phyloP scores from a whole-genome alignment of 2,329 filamentous ascomycete genomes.

The Fusarium sp. region DNA sequence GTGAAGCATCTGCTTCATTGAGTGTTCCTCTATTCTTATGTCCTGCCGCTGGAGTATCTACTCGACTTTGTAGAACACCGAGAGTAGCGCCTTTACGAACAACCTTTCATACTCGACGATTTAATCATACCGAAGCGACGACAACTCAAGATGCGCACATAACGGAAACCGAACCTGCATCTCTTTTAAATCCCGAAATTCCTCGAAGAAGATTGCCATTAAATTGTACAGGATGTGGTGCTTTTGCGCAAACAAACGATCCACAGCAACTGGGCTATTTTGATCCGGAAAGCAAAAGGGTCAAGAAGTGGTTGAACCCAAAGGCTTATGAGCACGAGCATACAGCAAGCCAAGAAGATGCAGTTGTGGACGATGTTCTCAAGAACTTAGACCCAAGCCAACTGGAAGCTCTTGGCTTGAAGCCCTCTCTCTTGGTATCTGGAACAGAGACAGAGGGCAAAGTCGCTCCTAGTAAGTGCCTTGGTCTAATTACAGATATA shows the following conservation, averaged over 20 bases:
- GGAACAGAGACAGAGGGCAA: slow-evolving; percentile 47
- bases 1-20: slow-evolving; percentile 55
- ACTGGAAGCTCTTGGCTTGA: slow-evolving; percentile 64
- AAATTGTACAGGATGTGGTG: slow-evolving; percentile 76
- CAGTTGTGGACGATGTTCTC: slow-evolving; percentile 64
- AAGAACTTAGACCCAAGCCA: slow-evolving; percentile 59
- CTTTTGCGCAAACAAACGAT: slow-evolving; percentile 71
- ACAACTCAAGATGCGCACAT: slow-evolving; percentile 13
- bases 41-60: slow-evolving; percentile 57
- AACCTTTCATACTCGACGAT: slow-evolving; percentile 43
- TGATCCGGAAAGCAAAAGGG: slow-evolving; percentile 65
- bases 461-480: slow-evolving; percentile 38
- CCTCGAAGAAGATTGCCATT: slow-evolving; percentile 61
- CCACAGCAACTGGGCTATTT: slow-evolving; percentile 71
- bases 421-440: slow-evolving; percentile 58
- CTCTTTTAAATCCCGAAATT: neutral
- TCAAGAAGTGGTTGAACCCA: slow-evolving; percentile 63
- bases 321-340: slow-evolving; percentile 30
- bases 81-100: slow-evolving; percentile 26
- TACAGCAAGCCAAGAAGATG: slow-evolving; percentile 57
- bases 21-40: slow-evolving; percentile 66
- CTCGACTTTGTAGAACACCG: slow-evolving; percentile 28
- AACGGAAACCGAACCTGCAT: neutral
- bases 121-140: slow-evolving; percentile 50
- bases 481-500: neutral